Base-by-base conservation (phyloP, 2,329 filamentous ascomycete species). In the Pseudocercospora crystallina region DNA sequence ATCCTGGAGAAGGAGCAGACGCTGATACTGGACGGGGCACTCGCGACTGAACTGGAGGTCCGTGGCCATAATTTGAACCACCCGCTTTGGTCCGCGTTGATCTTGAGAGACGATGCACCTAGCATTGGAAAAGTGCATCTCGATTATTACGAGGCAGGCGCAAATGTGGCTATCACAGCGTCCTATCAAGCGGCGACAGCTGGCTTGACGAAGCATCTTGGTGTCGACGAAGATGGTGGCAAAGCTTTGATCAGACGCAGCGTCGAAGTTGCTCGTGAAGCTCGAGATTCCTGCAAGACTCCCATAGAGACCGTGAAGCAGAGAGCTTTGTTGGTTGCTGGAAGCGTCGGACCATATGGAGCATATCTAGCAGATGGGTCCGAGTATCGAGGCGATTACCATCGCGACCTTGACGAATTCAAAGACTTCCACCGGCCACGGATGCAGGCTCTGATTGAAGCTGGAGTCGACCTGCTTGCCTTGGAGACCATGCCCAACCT, bases 281-380 rank as follows among this genome's bases (percentile, higher is more conserved):
- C 74, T 3, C 61, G 69, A 13, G 60, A 68, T 31, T 40, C 38
- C 11, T 31, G 38, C 13, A 33, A 41, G 20, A 40, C 34, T 26
- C 39, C 32, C 14, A 36, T 35, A 3, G 20, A 26, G 7, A 31
- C 35, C 10, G 47, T 31, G 15, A 36, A 42, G 17, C 36, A 45
- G 30, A 43, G 47, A 15, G 36, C 50, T 29, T 56, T 70, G 13
- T 63, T 74, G 5, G 60, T 77, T 8, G 75, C 75, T 4, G 75
- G 75, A 4, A 73, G 69, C 46, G 71, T 77, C 5, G 75, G 75
- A 0, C 75, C 75, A 2, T 77, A 76, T 48, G 75, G 74, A 10
- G 75, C 75, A 5, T 77, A 69, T 47, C 65, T 78, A 2, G 67
- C 74, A 1, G 66, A 78, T 49, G 75, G 75, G 5, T 69, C 67